Evolutionary conservation across 768 basidiomycete species (phyloP).

Genomic region (Tulasnella sp.): DNA sequence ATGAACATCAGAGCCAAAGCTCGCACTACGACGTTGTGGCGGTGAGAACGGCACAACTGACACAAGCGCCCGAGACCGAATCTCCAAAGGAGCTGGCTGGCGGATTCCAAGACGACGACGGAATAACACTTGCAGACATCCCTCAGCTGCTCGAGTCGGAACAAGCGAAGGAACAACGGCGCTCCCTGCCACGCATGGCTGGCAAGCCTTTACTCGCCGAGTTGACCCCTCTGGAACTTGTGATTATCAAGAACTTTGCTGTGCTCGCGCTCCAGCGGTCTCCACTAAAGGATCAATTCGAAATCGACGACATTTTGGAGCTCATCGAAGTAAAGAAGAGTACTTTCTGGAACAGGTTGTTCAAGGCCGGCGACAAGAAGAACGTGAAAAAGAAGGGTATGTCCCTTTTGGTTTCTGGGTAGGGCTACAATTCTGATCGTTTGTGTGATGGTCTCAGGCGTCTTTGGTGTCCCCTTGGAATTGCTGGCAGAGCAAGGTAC

Average conservation of each 20-base stretch:
- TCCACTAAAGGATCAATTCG: conserved; percentile 73
- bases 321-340: conserved; percentile 89
- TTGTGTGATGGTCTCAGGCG: conserved; percentile 51
- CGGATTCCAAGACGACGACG: conserved; percentile 54
- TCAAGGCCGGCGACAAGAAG: conserved; percentile 79
- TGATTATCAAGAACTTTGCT: conserved; percentile 89
- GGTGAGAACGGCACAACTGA: conserved; percentile 42
- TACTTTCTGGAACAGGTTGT: conserved; percentile 93
- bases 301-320: conserved; percentile 90
- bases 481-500: conserved; percentile 91
- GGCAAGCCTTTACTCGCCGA: conserved; percentile 82
- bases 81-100: background rate
- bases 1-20: background rate
- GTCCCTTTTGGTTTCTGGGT: conserved; percentile 30
- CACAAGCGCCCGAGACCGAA: background rate
- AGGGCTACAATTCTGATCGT: background rate
- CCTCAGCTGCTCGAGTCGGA: conserved; percentile 90
- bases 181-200: conserved; percentile 72
- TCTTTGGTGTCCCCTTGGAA: conserved; percentile 91
- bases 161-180: conserved; percentile 81
- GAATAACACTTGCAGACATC: conserved; percentile 90
- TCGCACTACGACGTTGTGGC: conserved; percentile 12
- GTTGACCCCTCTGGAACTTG: conserved; percentile 75
- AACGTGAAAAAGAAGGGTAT: conserved; percentile 69
- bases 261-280: conserved; percentile 74